Evolutionary conservation across 495 filamentous ascomycete genomes (phyloP), one percentile per base, ranked within the genome.

Genomic region (Melanomma pulvis-pyrius): DNA sequence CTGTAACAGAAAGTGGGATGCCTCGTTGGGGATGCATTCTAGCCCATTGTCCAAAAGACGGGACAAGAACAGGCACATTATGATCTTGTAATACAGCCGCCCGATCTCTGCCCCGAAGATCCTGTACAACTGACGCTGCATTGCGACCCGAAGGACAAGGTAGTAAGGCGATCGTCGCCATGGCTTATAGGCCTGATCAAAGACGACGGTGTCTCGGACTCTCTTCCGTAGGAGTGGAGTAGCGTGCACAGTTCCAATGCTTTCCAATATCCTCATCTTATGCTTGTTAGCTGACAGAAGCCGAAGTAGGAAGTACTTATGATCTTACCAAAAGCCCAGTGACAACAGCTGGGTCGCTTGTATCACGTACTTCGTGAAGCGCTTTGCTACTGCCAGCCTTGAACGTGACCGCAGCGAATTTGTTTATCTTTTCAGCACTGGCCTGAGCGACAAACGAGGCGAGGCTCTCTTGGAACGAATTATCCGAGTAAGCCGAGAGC

Each of bases 91-190:
- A 4, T 78, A 72, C 1, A 82, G 51, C 17, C 78, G 77, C 0
- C 85, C 87, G 2, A 67, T 9, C 2, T 80, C 77, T 11, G 55
- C 70, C 0, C 85, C 86, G 5, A 84, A 73, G 0, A 69, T n/a
- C 11, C 78, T 48, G 47, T 70, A 80, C 0, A 88, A 74, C 11
- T 79, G 75, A 0, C 85, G 79, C 28, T 84, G 78, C 15, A 82
- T 65, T 0, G 74, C 74, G 0, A 90, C 85, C 0, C 87, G 80
- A 12, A 88, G 71, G 0, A 86, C 76, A 1, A 90, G 82, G 83
- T 84, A 89, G 34, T 79, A 76, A 0, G 87, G 79, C 12, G 72
- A 74, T 32, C 86, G 72, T 24, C 85, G 78, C 87, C 86, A 89
- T 0, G 86, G 86, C 6, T 76, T 74, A 19, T 78, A 63, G 5